Base-by-base conservation (phyloP, 176 grass and related monocot genomes). In the Pontederia crassipes region DNA sequence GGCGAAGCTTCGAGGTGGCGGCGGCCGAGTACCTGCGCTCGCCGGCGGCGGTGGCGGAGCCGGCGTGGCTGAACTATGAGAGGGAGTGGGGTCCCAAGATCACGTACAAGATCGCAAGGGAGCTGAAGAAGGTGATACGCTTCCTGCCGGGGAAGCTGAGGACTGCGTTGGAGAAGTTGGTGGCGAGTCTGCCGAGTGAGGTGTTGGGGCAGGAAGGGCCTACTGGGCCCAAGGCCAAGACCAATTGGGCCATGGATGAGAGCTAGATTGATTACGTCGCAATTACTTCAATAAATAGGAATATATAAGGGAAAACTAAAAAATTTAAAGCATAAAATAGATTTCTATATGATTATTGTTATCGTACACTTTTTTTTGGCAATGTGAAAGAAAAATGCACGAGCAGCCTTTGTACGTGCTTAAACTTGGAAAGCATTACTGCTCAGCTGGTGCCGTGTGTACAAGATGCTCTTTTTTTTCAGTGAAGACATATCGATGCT, bases 1-100 rank as follows among this genome's bases (percentile, higher is more conserved):
- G 71, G 17, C 70, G 59, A 59, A 60, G 67, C 73, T 81, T 59
- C 51, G 82, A 89, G 58, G 52, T 95, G 28, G 85, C 78, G 10
- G 84, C 85, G 17, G 85, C 74, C 12, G 85, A 95, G 74, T 89
- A 83, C 75, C 47, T 86, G 24, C 67, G 62, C 14, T 54, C 51
- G 51, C 32, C 32, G 0, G 46, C 45, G 4, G 55, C 27, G 47
- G 53, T 86, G 11, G 40, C 6, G 0, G 77, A 89, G 78, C 77
- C 82, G 32, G 54, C 74, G 28, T 95, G 89, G 89, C 65, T 95
- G 51, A 75, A 79, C 12, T 95, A 86, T 56, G 55, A 55, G 52
- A 74, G 82, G 24, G 79, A 62, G 56, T 95, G 89, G 89, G 89
- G 89, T 3, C 89, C 89, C 6, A 89, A 79, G 73, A 81, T 72